phyloP scores from a whole-genome alignment of 495 filamentous ascomycete species.

The Neurospora tetrasperma region DNA sequence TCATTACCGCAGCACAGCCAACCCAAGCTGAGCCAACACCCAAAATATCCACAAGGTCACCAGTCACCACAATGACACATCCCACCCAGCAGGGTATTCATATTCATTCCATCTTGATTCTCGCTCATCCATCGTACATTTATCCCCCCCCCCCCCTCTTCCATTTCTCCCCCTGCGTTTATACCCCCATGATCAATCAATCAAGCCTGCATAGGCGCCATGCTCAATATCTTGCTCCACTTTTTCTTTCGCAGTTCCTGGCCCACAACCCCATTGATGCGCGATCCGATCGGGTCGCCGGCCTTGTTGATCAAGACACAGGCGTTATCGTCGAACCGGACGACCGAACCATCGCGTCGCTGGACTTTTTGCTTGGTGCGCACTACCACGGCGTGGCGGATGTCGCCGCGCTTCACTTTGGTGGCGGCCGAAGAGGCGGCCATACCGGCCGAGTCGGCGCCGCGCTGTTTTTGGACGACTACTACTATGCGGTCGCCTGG shows the following conservation, averaged over 20 bases:
- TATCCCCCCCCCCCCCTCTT: too few species aligned
- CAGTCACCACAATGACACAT: not conserved
- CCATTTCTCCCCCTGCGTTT: too few species aligned
- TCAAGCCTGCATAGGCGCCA: constrained; percentile 86
- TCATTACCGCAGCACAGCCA: not conserved
- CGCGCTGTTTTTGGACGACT: constrained; percentile 91
- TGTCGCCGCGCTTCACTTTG: constrained; percentile 94
- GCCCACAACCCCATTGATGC: constrained; percentile 84
- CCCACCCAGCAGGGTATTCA: too few species aligned
- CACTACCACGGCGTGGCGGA: constrained; percentile 91
- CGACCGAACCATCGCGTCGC: constrained; percentile 74
- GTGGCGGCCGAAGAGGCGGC: constrained; percentile 56
- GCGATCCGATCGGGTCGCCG: constrained; percentile 87
- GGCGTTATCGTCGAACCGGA: constrained; percentile 95
- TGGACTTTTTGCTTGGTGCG: constrained; percentile 80
- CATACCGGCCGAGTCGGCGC: constrained; percentile 41
- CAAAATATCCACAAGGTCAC: not conserved
- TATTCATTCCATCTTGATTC: too few species aligned
- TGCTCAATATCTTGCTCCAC: constrained; percentile 95
- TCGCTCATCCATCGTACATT: too few species aligned
- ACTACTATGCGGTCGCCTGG: constrained; percentile 94
- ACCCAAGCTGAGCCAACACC: too few species aligned
- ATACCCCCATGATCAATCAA: too few species aligned
- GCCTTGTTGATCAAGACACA: constrained; percentile 96
- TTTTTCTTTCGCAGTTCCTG: constrained; percentile 76